A percentile compares a stretch with the other conserved stretches of the same genome.
phyloP scores from a whole-genome alignment of 768 basidiomycete species.

The Sporobolomyces roseus region DNA sequence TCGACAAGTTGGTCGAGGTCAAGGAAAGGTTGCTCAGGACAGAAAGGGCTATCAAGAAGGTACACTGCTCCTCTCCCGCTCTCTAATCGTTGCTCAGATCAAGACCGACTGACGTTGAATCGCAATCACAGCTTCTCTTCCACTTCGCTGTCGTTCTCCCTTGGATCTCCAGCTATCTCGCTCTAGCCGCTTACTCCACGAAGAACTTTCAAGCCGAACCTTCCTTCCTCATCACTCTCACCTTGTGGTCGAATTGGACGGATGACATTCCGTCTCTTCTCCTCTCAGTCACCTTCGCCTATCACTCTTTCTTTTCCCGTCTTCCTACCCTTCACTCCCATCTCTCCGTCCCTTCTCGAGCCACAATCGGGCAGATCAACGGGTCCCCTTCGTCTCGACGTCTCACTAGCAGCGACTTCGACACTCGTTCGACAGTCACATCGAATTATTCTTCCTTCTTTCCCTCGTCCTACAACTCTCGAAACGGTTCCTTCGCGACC shows the following conservation, averaged over 20 bases:
- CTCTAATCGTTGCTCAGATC: neutral
- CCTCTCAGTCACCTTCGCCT: neutral
- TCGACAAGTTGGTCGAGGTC: neutral
- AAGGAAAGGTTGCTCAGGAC: neutral
- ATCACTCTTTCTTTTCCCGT: too few species aligned
- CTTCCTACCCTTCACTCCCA: neutral
- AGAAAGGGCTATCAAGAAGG: neutral
- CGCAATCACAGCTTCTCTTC: neutral
- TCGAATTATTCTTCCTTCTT: neutral
- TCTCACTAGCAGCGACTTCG: conserved; percentile 2
- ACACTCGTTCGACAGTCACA: neutral
- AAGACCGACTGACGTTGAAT: neutral
- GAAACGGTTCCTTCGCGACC: neutral
- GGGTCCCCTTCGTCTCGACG: neutral
- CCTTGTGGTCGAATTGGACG: conserved; percentile 3
- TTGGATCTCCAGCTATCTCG: neutral
- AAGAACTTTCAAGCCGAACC: neutral
- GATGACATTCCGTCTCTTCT: neutral
- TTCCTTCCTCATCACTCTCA: neutral
- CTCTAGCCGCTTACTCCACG: neutral
- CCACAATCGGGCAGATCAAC: neutral
- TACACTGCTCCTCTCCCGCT: neutral
- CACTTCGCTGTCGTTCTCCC: neutral
- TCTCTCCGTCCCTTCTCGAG: neutral
- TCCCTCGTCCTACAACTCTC: neutral